Evolutionary conservation across 2,329 filamentous ascomycete genomes (phyloP), one percentile per base, ranked within the genome.

Genomic region (Alternaria novae-zelandiae): DNA sequence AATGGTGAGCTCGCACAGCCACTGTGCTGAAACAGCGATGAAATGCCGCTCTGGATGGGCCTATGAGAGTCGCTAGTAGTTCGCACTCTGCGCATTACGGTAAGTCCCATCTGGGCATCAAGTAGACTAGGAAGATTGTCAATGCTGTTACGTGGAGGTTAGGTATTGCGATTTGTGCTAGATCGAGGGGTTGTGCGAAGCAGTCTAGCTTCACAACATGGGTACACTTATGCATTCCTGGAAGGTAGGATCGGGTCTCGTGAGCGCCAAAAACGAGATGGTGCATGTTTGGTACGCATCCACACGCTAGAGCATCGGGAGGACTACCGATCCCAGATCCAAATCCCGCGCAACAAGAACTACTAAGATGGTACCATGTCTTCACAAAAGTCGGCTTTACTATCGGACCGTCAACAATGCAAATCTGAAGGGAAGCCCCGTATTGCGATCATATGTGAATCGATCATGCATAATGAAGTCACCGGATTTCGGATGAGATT

Each of bases 281-380:
- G 20, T 25, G 49, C 32, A 53, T 30, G 28, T 53, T 53, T 53
- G 30, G 49, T 36, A 53, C 30, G 30, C 49, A 53, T 41, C 49
- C 25, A 57, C 36, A 13, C 43, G 45, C 32, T 43, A 61, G 55
- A n/a, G 20, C 26, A 41, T 55, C 57, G 57, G 65, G 20, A 54
- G 17, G 58, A 61, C 43, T 63, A 61, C 65, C 51, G 47, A 62
- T 61, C 56, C 45, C 58, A 65, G 64, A 59, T 15, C 44, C 51
- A 53, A 64, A 58, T 57, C 59, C 64, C 61, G 61, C 43, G 41
- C 45, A 36, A 49, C 44, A 45, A 23, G 10, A 17, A 41, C 20
- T 32, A 23, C 60, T 25, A 60, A 44, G 17, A n/a, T 41, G 15
- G 46, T 50, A 60, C 36, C 49, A 44, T 41, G 13, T 23, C 17